Evolutionary conservation across 129 eudicot species (phyloP), one percentile per base, ranked within the genome.

Genomic region (Scalesia atractyloides): DNA sequence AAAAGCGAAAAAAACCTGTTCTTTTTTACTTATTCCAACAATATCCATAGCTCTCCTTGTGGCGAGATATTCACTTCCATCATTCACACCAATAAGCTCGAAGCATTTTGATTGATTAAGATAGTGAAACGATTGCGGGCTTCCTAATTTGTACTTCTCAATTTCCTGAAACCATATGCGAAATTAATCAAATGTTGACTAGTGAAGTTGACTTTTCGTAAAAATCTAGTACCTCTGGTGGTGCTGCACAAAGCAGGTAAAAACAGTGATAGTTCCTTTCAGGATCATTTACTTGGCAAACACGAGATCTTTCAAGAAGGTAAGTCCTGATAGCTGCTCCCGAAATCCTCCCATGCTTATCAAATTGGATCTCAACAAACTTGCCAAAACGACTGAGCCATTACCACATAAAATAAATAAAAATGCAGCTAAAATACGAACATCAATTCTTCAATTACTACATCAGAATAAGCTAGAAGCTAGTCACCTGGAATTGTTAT

Each of bases 261-360:
- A 95, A 95, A 74, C 97, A 90, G 78, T 95, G 99, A 86, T 95
- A 95, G 82, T 95, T 95, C 20, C 97, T 84, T 74, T 95, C 99
- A 10, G 99, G 99, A 76, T 90, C 91, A 62, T 85, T 84, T 36
- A 95, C 77, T 84, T 95, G 99, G 86, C 97, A 90, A 82, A 95
- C 99, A 68, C 99, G 97, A 69, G 99, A 95, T 80, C 99, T 86
- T 82, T 95, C 99, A 50, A 95, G 79, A 61, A 95, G 99, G 74
- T 95, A 95, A 61, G 99, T 95, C 81, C 99, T 84, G 57, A 95
- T 95, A 60, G 99, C 97, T 73, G 99, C 99, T 81, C 99, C 99
- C 5, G 99, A 95, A 81, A 95, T 95, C 84, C 97, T 90, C 69
- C 99, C 99, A 22, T 88, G 92, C 74, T 88, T 90, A 81, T 95